A percentile compares a stretch with the other conserved stretches of the same genome.
phyloP scores from a whole-genome alignment of 2,329 filamentous ascomycete genomes.

The Fusarium paranaense region DNA sequence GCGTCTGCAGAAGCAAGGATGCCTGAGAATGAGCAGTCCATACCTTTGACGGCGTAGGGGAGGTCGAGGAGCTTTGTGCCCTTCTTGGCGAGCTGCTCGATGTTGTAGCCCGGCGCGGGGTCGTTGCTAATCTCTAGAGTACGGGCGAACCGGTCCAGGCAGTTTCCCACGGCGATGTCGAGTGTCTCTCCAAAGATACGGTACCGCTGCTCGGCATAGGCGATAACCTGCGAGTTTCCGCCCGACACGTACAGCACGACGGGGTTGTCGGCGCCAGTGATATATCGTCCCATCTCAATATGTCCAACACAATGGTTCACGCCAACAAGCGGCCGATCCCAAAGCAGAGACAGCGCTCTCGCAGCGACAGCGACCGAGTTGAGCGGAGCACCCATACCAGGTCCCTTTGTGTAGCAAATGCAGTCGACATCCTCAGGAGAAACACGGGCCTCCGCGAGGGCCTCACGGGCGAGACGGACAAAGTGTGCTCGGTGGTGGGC shows the following conservation, averaged over 20 bases:
- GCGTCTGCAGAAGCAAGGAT: slow-evolving; percentile 88
- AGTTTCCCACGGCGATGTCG: slow-evolving; percentile 98
- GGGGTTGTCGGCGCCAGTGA: slow-evolving; percentile 90
- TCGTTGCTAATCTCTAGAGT: slow-evolving; percentile 94
- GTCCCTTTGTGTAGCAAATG: slow-evolving; percentile 95
- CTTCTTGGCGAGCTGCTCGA: slow-evolving; percentile 89
- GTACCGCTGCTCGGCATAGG: slow-evolving; percentile 93
- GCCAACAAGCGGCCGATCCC: slow-evolving; percentile 88
- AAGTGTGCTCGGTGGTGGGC: slow-evolving; percentile 91
- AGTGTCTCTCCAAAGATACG: slow-evolving; percentile 98
- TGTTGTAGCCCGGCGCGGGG: slow-evolving; percentile 96
- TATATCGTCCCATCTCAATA: slow-evolving; percentile 97
- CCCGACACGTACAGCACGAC: slow-evolving; percentile 96
- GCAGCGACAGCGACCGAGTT: slow-evolving; percentile 88
- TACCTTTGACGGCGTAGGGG: slow-evolving; percentile 96
- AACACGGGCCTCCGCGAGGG: slow-evolving; percentile 75
- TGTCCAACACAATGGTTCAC: slow-evolving; percentile 99
- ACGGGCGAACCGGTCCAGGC: slow-evolving; percentile 93
- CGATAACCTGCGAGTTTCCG: slow-evolving; percentile 98
- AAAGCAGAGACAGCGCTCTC: slow-evolving; percentile 83
- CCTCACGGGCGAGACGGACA: slow-evolving; percentile 81
- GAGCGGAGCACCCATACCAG: slow-evolving; percentile 95
- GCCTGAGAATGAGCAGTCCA: slow-evolving; percentile 97
- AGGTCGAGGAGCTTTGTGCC: slow-evolving; percentile 82
- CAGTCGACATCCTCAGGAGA: slow-evolving; percentile 81